These are phyloP conservation scores for Diaporthe capsici DNA, from an alignment of 2,329 filamentous ascomycete species.

Conservation along the genomic window DNA sequence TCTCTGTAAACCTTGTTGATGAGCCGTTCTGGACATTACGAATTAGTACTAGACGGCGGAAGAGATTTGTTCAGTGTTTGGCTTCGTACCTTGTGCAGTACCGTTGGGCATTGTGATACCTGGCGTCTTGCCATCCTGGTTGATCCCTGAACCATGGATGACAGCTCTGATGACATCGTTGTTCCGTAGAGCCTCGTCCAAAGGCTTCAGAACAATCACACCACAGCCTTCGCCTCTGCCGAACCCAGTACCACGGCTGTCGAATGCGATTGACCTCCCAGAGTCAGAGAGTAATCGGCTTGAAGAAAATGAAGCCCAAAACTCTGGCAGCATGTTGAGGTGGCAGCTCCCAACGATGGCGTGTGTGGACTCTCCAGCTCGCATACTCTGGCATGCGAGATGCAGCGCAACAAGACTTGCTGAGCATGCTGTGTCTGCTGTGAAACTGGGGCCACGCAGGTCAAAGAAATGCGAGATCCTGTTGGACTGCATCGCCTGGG, in stretches of 20 bases:
- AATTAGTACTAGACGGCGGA: constrained; percentile 19
- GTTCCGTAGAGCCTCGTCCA: constrained; percentile 42
- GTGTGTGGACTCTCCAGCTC: constrained; percentile 59
- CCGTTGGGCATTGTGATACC: constrained; percentile 70
- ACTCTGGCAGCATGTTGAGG: constrained; percentile 63
- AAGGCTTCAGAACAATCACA: constrained; percentile 67
- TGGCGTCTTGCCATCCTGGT: constrained; percentile 69
- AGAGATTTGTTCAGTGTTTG: not conserved
- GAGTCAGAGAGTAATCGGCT: constrained; percentile 62
- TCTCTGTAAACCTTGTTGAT: constrained; percentile 60
- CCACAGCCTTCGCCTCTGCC: constrained; percentile 72
- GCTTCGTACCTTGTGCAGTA: constrained; percentile 58
- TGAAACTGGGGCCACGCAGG: constrained; percentile 66
- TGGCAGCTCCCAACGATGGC: constrained; percentile 64
- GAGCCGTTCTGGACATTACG: constrained; percentile 50
- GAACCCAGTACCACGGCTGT: constrained; percentile 68
- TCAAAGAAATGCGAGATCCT: constrained; percentile 70
- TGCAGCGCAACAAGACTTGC: constrained; percentile 65
- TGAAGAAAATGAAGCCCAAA: constrained; percentile 53
- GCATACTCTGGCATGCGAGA: constrained; percentile 63
- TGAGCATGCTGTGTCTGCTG: constrained; percentile 67
- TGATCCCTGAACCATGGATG: constrained; percentile 64
- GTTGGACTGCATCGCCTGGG: constrained; percentile 67
- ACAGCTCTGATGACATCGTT: constrained; percentile 68
- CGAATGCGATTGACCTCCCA: constrained; percentile 66